Evolutionary conservation across 1,139 yeast species (phyloP), one percentile per base, ranked within the genome.

Genomic region (Candida pseudoviswanathii): DNA sequence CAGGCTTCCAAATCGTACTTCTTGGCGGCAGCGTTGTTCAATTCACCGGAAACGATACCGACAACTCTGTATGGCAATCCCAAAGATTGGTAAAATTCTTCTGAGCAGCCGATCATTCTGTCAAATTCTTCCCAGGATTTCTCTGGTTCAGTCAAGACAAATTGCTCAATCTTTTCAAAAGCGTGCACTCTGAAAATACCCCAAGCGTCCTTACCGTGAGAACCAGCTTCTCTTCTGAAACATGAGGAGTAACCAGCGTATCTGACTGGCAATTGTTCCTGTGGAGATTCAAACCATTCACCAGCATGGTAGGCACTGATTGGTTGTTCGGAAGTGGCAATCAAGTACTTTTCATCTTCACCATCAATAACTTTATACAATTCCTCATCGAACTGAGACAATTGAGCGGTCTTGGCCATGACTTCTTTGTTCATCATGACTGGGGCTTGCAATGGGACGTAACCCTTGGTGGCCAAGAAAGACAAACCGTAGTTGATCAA

Each of bases 131-230:
- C 84, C 99, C 98, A 94, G 5, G 98, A 92, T 67, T 92, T 90
- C 69, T 92, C 99, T 52, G 99, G 99, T 77, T 94, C 99, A 51
- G 98, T 86, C 62, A 94, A 73, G 58, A 89, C 88, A 67, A 92
- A 94, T 75, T 95, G 99, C 77, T 94, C 99, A 64, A 94, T 90
- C 77, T 94, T 94, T 75, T 95, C 99, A 66, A 94, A 94, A 51
- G 96, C 96, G 68, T 94, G 99, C 52, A 94, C 99, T 75, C 99
- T 86, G 85, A 94, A 94, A 60, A 95, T 92, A 74, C 99, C 99
- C 99, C 99, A 95, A 43, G 99, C 99, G 67, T 94, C 99, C 73
- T 94, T 94, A 71, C 99, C 99, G 66, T 94, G 98, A 56, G 97
- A 86, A 59, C 99, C 99, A 53, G 99, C 99, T 78, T 94, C 99